These are phyloP conservation scores for Morella rubra DNA, from an alignment of 306 rosid species.

Conservation along the genomic window DNA sequence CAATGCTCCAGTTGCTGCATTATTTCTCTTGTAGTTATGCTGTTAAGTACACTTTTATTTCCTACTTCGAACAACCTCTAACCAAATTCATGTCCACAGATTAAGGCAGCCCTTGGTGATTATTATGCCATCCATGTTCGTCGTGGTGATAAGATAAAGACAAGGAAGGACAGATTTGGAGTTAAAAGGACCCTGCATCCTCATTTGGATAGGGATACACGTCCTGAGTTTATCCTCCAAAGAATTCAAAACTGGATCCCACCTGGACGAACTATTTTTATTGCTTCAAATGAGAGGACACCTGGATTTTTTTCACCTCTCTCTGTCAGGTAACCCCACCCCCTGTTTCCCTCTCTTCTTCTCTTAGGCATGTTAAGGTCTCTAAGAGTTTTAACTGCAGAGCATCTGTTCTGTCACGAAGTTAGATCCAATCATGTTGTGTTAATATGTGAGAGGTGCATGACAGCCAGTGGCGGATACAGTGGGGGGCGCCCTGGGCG, in stretches of 20 bases:
- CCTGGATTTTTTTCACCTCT: conserved; percentile 88
- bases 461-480: no score
- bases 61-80: conserved; percentile 15
- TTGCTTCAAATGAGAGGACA: conserved; percentile 94
- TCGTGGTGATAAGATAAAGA: conserved; percentile 93
- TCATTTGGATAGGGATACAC: conserved; percentile 93
- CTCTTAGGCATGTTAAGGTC: conserved; percentile 14
- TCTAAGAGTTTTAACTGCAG: conserved; percentile 15
- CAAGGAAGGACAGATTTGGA: conserved; percentile 88
- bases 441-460: background rate
- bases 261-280: conserved; percentile 73
- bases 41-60: background rate
- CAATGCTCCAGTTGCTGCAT: background rate
- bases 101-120: conserved; percentile 56
- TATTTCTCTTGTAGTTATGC: background rate
- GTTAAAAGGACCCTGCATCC: conserved; percentile 75
- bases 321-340: conserved; percentile 55
- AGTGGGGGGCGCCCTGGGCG: no score
- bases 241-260: conserved; percentile 90
- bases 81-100: conserved; percentile 35
- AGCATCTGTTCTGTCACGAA: background rate
- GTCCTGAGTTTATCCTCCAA: conserved; percentile 68
- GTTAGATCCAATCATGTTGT: background rate
- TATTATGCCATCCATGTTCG: conserved; percentile 95
- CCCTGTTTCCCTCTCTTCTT: background rate